Base-by-base conservation (phyloP, 2,329 filamentous ascomycete species). In the Colletotrichum gigasporum region DNA sequence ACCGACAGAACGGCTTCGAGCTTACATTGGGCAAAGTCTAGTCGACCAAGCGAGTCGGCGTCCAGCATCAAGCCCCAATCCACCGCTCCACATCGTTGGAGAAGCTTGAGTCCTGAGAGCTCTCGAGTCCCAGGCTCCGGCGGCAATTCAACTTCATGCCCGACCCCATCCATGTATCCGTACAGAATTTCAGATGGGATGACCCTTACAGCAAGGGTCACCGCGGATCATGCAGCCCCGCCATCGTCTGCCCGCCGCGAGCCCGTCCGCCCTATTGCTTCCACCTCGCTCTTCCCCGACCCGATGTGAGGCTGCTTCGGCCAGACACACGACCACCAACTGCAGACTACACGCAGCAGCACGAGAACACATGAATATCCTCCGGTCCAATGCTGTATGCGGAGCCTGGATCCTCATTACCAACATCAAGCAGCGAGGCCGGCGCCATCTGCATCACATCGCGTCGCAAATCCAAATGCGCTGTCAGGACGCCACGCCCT, bases 41-140 rank as follows among this genome's bases (percentile, higher is more conserved):
- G 28, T 61, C 37, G 24, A 34, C 44, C 42, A 50, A 47, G 28
- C 34, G 37, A 55, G 18, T 57, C 30, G 37, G 62, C 62, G 55
- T 54, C 48, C 50, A 65, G 62, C 62, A 62, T 54, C 48, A 55
- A 65, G 48, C 56, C 48, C 55, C 22, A 20, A 62, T 16, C n/a
- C 26, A 26, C n/a, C 35, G n/a, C n/a, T 45, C 51, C 51, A 63
- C 58, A 34, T 52, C 51, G 37, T 42, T 62, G 42, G 44, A 57
- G 42, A 51, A 65, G 50, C 18, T 35, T 24, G n/a, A 61, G 32
- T 42, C 18, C 44, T 24, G n/a, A 61, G 32, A 44, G 42, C 44
- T 54, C 24, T 48, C 48, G 16, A 42, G 20, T 24, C 14, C 9
- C 16, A 42, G 18, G 24, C 35, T 30, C 39, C 39, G 32, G 30